phyloP scores from a whole-genome alignment of 2,329 filamentous ascomycete genomes.

The Magnaporthiopsis incrustans region DNA sequence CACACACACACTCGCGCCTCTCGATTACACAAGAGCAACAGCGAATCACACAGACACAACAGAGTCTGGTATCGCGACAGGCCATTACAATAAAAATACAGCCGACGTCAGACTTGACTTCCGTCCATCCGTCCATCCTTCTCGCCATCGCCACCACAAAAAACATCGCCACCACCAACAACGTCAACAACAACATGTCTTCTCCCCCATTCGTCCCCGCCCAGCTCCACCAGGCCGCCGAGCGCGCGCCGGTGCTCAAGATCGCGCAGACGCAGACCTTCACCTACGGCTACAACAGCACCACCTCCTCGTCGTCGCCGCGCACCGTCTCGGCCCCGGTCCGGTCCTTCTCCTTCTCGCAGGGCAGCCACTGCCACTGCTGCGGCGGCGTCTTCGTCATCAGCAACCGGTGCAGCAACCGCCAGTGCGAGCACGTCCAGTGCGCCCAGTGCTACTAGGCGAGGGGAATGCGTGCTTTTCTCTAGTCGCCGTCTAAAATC shows the following conservation, averaged over 20 bases:
- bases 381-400: slow-evolving; percentile 50
- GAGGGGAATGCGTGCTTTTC: too few species aligned
- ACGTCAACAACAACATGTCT: background rate
- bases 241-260: slow-evolving; percentile 5
- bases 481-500: too few species aligned
- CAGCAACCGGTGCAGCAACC: slow-evolving; percentile 41
- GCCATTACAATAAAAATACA: background rate
- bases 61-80: background rate
- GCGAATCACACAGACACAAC: background rate
- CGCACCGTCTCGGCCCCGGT: background rate
- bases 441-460: slow-evolving; percentile 36
- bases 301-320: background rate
- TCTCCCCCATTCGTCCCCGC: background rate
- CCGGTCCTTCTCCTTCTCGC: slow-evolving; percentile 9
- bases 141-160: background rate
- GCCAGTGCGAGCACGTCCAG: slow-evolving; percentile 37
- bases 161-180: background rate
- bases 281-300: background rate
- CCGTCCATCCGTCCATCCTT: background rate
- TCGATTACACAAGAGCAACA: background rate
- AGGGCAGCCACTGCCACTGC: slow-evolving; percentile 39
- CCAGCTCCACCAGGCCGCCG: background rate
- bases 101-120: background rate
- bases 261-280: background rate
- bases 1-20: background rate